Evolutionary conservation across 306 rosid species (phyloP).

Genomic region (Ziziphus jujuba): DNA sequence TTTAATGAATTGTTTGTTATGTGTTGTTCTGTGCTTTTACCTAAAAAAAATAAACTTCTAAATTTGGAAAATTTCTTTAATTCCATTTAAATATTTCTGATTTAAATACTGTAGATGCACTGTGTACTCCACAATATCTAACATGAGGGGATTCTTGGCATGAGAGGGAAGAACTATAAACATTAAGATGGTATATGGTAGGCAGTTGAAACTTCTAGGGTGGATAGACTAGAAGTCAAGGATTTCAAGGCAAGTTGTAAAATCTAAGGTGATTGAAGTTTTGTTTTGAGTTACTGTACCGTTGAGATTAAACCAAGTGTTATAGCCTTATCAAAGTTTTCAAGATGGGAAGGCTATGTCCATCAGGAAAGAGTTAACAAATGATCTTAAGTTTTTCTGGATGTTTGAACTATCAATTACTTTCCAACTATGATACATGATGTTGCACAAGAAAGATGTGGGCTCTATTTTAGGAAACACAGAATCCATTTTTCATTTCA

Average conservation of each 20-base stretch:
- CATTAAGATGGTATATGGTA: not conserved
- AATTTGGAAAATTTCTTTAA: conserved; percentile 2
- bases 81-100: not conserved
- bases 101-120: not conserved
- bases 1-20: too few relatives aligned
- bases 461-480: too few relatives aligned
- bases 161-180: not conserved
- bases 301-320: conserved; percentile 1
- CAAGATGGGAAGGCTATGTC: not conserved
- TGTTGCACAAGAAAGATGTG: too few relatives aligned
- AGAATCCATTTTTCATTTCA: not conserved
- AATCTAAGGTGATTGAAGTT: conserved; percentile 1
- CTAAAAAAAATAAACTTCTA: too few relatives aligned
- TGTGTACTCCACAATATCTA: not conserved
- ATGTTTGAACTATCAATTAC: too few relatives aligned
- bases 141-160: not conserved
- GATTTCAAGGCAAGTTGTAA: not conserved
- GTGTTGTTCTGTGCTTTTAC: not conserved
- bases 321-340: not conserved
- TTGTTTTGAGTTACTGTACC: not conserved
- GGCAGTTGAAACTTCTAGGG: not conserved
- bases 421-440: too few relatives aligned
- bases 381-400: not conserved
- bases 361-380: not conserved
- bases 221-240: not conserved